Evolutionary conservation across 2,329 filamentous ascomycete genomes (phyloP), one percentile per base, ranked within the genome.

Genomic region (Pseudopithomyces maydicus): DNA sequence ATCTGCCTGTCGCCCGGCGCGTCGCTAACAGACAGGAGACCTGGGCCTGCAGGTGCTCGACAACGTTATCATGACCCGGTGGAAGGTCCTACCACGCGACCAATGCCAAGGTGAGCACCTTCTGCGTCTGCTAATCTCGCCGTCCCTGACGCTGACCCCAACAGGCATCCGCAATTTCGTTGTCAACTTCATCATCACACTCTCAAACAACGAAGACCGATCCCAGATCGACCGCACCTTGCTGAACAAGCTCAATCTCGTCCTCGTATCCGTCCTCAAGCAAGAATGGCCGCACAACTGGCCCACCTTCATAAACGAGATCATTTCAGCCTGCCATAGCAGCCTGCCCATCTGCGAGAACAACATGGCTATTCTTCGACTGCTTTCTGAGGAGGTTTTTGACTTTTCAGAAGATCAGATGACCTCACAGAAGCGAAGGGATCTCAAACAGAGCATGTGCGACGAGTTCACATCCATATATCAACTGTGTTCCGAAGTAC

Each of bases 261-360:
- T 98, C 56, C 89, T 99, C 63, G 92, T 99, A 68, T 97, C 93
- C 56, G 94, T 99, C 62, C 83, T 99, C 73, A 99, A 99, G 84
- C 95, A 99, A 80, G 95, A 99, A 79, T 99, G 95, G 95, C 95
- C 95, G 55, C 94, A 98, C 80, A 96, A 99, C 83, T 99, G 96
- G 95, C 95, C 96, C 11, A 97, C 92, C 19, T 99, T 99, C 79
- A 98, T 99, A 85, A 98, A 98, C 82, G 95, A 99, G 82, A 99
- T 99, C 78, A 92, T 99, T 69, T 90, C 92, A 20, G 94, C 95
- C 54, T 98, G 93, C 79, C 93, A 96, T 76, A 94, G 91, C 66
- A 97, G 90, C 78, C 83, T 99, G 52, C 95, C 94, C 36, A 96
- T 99, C 69, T 99, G 96, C 85, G 95, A 99, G 81, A 99, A 99